A percentile compares a stretch with the other conserved stretches of the same genome.
Conservation (phyloP, 75 land plant genomes). For the Cryptomeria japonica region DNA sequence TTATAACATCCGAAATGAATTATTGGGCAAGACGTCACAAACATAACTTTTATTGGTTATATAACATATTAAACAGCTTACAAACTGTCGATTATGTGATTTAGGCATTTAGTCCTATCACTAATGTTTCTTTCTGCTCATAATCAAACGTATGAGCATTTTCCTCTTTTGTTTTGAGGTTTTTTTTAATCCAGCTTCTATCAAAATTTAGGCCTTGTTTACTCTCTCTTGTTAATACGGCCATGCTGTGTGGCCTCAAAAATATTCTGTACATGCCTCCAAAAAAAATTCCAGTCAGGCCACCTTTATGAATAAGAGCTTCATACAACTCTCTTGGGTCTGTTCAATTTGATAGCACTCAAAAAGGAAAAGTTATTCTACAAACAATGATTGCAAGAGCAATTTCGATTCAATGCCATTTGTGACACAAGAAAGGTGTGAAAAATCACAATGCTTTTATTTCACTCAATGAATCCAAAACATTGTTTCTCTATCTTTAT, state of each 20-base stretch:
- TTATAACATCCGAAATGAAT: too few species aligned
- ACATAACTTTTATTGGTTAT: too few species aligned
- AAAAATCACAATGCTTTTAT: background rate
- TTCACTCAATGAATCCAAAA: background rate
- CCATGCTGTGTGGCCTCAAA: background rate
- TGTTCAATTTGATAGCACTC: background rate
- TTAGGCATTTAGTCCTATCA: too few species aligned
- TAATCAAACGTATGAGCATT: background rate
- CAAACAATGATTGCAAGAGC: constrained; percentile 1
- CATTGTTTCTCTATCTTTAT: background rate
- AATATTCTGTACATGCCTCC: background rate
- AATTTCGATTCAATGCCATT: background rate
- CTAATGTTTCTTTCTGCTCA: background rate
- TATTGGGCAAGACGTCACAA: too few species aligned
- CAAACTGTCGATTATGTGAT: too few species aligned
- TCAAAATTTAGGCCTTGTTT: background rate
- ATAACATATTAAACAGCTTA: too few species aligned
- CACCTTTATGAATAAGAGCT: background rate
- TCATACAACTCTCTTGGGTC: background rate
- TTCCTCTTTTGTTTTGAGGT: background rate
- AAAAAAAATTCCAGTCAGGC: background rate
- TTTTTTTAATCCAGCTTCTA: background rate
- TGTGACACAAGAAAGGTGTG: background rate
- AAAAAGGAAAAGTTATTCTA: background rate
- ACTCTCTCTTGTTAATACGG: background rate